Evolutionary conservation across 1,139 yeast genomes (phyloP).

Genomic region (Candida sanyaensis): DNA sequence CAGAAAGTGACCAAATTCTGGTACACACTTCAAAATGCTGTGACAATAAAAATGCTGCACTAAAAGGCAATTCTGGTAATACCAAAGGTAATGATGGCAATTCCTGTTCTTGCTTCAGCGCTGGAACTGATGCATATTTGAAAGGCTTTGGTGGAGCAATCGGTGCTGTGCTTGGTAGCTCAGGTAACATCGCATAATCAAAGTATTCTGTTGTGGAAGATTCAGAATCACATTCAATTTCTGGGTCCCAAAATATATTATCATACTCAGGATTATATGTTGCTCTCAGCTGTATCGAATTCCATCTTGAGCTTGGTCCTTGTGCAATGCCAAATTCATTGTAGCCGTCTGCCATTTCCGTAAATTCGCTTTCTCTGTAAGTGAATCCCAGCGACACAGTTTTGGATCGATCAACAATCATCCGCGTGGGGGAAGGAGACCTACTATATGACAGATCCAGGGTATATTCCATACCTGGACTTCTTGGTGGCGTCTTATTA

Average conservation of each 20-base stretch:
- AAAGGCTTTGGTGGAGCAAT: constrained; percentile 2
- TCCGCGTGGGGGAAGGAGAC: constrained; percentile 36
- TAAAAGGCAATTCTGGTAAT: constrained; percentile 59
- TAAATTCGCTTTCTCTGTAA: neutral
- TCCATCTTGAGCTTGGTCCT: constrained; percentile 18
- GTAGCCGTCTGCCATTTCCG: constrained; percentile 8
- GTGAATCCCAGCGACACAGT: constrained; percentile 3
- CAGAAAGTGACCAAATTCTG: constrained; percentile 40
- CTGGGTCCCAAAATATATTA: constrained; percentile 19
- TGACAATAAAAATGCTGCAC: constrained; percentile 50
- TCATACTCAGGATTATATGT: constrained; percentile 16
- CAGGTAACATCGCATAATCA: constrained; percentile 46
- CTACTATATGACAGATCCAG: constrained; percentile 18
- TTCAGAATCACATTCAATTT: constrained; percentile 6
- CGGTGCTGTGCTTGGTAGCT: constrained; percentile 27
- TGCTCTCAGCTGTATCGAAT: constrained; percentile 16
- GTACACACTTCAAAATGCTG: constrained; percentile 46
- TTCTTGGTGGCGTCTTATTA: neutral
- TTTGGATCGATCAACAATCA: neutral
- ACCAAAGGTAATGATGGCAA: constrained; percentile 57
- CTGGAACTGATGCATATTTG: constrained; percentile 1
- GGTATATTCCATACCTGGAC: neutral
- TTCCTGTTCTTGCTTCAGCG: constrained; percentile 17
- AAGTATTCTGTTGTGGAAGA: constrained; percentile 32
- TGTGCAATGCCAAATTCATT: constrained; percentile 13